Evolutionary conservation across 371 early-diverging fungal species (phyloP).

Genomic region (Mucor sp.): DNA sequence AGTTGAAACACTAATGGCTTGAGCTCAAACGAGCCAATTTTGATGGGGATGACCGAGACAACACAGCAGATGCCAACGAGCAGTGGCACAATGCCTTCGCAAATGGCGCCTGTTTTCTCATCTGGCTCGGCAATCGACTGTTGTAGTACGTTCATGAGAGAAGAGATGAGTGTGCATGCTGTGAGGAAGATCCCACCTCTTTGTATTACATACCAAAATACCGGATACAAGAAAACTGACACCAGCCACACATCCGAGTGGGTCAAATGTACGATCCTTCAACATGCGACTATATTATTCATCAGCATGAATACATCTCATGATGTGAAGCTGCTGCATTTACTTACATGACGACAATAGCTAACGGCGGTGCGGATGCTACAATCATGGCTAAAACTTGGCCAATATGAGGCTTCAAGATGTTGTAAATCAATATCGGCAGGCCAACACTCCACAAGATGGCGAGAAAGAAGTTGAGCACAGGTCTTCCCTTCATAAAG

Average conservation of each 20-base stretch:
- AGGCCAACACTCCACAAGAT: conserved; percentile 34
- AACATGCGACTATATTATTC: conserved; percentile 25
- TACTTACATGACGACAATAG: conserved; percentile 26
- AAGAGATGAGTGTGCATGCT: neutral
- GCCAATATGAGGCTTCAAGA: conserved; percentile 26
- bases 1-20: conserved; percentile 42
- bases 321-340: neutral
- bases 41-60: conserved; percentile 39
- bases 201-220: conserved; percentile 25
- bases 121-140: conserved; percentile 49
- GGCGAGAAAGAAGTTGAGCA: conserved; percentile 31
- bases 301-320: neutral
- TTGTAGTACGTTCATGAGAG: too few relatives aligned
- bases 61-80: conserved; percentile 43
- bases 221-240: conserved; percentile 37
- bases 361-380: conserved; percentile 31
- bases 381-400: conserved; percentile 32
- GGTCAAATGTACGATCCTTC: conserved; percentile 24
- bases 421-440: conserved; percentile 25
- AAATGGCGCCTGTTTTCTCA: conserved; percentile 33
- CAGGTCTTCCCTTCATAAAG: conserved; percentile 29
- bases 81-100: conserved; percentile 40
- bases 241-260: conserved; percentile 32
- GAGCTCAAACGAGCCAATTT: conserved; percentile 34
- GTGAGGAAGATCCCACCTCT: neutral